Evolutionary conservation across 2,329 filamentous ascomycete species (phyloP), one percentile per base, ranked within the genome.

Genomic region (Hymenoscyphus fraxineus): DNA sequence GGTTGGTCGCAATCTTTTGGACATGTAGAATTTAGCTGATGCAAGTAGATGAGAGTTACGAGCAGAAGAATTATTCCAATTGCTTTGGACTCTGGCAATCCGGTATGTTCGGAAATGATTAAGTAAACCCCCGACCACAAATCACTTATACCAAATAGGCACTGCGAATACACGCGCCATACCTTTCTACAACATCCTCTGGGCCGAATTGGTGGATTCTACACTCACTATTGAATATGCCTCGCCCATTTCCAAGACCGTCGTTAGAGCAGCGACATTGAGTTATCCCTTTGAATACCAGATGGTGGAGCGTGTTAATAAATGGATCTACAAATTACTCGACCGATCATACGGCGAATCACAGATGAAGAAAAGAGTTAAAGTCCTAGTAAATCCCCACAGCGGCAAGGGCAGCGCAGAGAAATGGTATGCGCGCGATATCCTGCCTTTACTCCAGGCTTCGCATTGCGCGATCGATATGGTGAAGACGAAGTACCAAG

Each of bases 371-470:
- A 95, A 93, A 77, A 87, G 92, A 58, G 88, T 95, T 67, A 96
- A 95, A 76, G 88, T 98, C 13, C 80, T 98, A 55, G 83, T 99
- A 67, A 99, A 99, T 76, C 95, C 95, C 0, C 90, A 93, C 72
- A 92, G 93, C 15, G 95, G 95, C 0, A 90, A 92, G 54, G 94
- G 94, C 16, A 80, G 80, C 51, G 94, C 93, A 1, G 79, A 85
- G 66, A 90, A 86, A 73, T 83, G 88, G 68, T 98, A 93, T 83
- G 80, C 87, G 64, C 84, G 83, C 56, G 83, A 94, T 68, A 90
- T 93, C 57, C 88, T 89, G 73, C 93, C 94, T 9, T 84, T 99
- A 40, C 88, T 99, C 66, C 85, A 88, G 16, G 93, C 93, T 0
- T 93, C 95, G 0, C 83, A 86, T 61, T 95, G 94, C 80, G 78